These are phyloP conservation scores for Neostapfia colusana DNA, from an alignment of 176 grass and related monocot species.

Conservation along the genomic window DNA sequence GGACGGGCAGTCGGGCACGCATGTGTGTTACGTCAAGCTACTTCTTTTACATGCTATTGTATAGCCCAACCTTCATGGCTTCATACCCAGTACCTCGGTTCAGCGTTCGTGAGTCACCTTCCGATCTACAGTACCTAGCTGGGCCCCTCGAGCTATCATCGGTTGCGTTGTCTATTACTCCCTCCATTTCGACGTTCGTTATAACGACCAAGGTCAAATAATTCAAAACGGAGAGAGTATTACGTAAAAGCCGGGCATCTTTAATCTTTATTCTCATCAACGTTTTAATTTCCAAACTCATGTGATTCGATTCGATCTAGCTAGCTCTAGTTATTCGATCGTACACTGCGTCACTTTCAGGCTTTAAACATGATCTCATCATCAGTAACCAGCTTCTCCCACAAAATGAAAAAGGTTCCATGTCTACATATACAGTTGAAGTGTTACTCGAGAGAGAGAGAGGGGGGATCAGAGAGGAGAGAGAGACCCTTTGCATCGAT, in stretches of 20 bases:
- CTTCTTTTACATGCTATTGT: not conserved
- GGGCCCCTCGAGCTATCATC: not conserved
- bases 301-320: not conserved
- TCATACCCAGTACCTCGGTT: not conserved
- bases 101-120: slow-evolving; percentile 6
- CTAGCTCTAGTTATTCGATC: not conserved
- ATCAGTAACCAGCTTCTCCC: slow-evolving; percentile 7
- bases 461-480: too few relatives aligned
- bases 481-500: not conserved
- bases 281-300: not conserved
- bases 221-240: too few relatives aligned
- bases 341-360: not conserved
- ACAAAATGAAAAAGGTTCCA: slow-evolving; percentile 24
- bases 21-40: too few relatives aligned
- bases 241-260: slow-evolving; percentile 7
- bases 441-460: slow-evolving; percentile 11
- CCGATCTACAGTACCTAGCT: not conserved
- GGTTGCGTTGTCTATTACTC: not conserved
- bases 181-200: too few relatives aligned
- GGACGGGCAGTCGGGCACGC: too few relatives aligned
- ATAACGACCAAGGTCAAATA: too few relatives aligned
- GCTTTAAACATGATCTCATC: not conserved
- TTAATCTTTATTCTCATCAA: not conserved
- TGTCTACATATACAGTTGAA: slow-evolving; percentile 27
- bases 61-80: not conserved